Evolutionary conservation across 1,139 yeast genomes (phyloP), one percentile per base, ranked within the genome.

Genomic region (Blastobotrys aristatus): DNA sequence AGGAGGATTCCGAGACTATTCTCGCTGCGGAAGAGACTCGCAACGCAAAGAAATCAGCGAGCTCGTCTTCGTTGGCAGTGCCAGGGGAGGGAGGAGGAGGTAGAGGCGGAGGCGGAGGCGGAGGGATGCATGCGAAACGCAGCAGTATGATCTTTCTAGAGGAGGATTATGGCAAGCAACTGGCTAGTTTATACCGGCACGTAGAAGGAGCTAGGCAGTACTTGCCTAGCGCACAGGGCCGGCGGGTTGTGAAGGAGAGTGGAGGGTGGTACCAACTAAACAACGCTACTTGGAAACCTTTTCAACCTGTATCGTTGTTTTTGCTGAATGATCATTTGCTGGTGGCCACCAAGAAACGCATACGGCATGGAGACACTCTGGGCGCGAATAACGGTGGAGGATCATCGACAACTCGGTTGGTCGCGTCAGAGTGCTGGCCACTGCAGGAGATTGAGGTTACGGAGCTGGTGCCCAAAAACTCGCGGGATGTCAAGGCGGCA

Each of bases 161-260:
- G 62, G 82, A 79, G 59, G 76, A 84, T 74, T 87, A 95, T 96
- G 85, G 82, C 24, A 75, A 72, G 45, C 90, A 87, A 59, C 71
- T 90, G 59, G 79, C 77, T 48, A 76, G 80, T 6, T 68, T 90
- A 40, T 89, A 84, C 65, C 80, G 82, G 57, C 87, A 84, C 53
- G 95, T 90, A 10, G 97, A 90, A 55, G 95, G 96, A 5, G 90
- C 96, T 0, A 90, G 88, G 54, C 87, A 86, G 61, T 80, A 77
- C 55, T 72, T 90, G 43, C 86, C 89, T 22, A 79, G 88, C 1
- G 67, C 77, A 5, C 87, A 94, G 0, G 95, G 94, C 2, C 75
- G 97, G 47, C 96, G 89, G 62, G 79, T 90, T 2, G 70, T 88
- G 26, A 77, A 82, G 8, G 94, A 88, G 58, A 82, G 89, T 64